These are phyloP conservation scores for Macrolepiota dolichaula DNA, from an alignment of 768 basidiomycete species.

Conservation along the genomic window DNA sequence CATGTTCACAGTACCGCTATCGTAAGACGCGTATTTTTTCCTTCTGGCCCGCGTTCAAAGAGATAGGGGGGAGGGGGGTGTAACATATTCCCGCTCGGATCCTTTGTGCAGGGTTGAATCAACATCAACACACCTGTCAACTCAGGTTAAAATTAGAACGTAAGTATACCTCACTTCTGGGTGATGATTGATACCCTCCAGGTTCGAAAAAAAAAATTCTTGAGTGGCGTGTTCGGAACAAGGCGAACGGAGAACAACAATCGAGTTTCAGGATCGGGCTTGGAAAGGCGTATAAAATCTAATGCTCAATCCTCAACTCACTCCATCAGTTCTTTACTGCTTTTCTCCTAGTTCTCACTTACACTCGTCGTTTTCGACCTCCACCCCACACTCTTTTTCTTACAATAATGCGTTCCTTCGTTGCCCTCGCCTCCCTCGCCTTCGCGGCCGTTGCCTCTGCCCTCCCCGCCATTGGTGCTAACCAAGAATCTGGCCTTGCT, in stretches of 20 bases:
- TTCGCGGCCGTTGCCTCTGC: slow-evolving; percentile 1
- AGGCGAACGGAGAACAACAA: not conserved
- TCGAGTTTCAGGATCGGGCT: not conserved
- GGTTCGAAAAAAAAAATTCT: not conserved
- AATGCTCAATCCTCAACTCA: not conserved
- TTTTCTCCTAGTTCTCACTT: not conserved
- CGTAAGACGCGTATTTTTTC: not conserved
- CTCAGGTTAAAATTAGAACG: slow-evolving; percentile 1
- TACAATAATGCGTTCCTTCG: slow-evolving; percentile 9
- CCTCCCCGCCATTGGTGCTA: slow-evolving; percentile 10
- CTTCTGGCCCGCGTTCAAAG: not conserved
- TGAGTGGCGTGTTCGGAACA: not conserved
- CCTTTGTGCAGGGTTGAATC: not conserved
- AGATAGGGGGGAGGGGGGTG: not conserved
- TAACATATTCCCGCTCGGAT: not conserved
- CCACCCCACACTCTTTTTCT: slow-evolving; percentile 6
- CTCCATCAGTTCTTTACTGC: not conserved
- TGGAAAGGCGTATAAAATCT: not conserved
- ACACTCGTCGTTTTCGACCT: slow-evolving; percentile 15
- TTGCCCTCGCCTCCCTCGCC: slow-evolving; percentile 15
- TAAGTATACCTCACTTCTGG: not conserved
- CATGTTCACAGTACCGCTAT: not conserved
- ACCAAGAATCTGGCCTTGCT: not conserved
- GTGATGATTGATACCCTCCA: not conserved
- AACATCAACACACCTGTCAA: not conserved